Conservation (phyloP, 2,329 filamentous ascomycete genomes). For the Colletotrichum ledebouriae region DNA sequence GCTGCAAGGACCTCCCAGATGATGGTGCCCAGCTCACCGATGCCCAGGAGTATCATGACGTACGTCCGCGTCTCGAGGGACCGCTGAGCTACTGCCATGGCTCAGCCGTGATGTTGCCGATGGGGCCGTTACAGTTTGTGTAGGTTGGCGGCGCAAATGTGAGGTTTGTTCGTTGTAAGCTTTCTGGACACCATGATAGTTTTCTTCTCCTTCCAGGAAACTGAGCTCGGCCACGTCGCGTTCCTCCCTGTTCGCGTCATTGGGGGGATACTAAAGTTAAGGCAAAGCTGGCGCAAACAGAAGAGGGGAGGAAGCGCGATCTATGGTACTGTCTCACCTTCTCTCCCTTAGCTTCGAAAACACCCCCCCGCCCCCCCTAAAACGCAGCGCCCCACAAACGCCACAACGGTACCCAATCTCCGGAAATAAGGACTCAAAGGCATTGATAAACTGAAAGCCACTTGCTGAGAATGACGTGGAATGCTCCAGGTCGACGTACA, state of each 20-base stretch:
- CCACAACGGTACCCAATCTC: conserved; percentile 35
- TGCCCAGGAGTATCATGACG: conserved; percentile 36
- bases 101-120: neutral
- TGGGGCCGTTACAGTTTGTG: neutral
- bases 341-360: conserved; percentile 38
- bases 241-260: neutral
- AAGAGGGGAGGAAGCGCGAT: conserved; percentile 28
- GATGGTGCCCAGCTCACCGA: conserved; percentile 32
- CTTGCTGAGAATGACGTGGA: neutral
- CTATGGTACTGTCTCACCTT: conserved; percentile 32
- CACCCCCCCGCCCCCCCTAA: neutral
- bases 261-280: conserved; percentile 14
- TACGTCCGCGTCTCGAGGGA: conserved; percentile 29
- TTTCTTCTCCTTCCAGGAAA: neutral
- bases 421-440: conserved; percentile 10
- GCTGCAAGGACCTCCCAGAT: conserved; percentile 39
- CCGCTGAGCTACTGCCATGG: conserved; percentile 26
- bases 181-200: neutral
- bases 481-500: neutral
- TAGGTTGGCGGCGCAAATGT: neutral
- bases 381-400: conserved; percentile 27
- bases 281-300: conserved; percentile 8
- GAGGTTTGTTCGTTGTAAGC: conserved; percentile 3
- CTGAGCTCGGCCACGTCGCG: neutral
- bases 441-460: neutral